A percentile compares a stretch with the other conserved stretches of the same genome.
Evolutionary conservation across 257 asterid genomes (phyloP).

Genomic region (Salvia hispanica): DNA sequence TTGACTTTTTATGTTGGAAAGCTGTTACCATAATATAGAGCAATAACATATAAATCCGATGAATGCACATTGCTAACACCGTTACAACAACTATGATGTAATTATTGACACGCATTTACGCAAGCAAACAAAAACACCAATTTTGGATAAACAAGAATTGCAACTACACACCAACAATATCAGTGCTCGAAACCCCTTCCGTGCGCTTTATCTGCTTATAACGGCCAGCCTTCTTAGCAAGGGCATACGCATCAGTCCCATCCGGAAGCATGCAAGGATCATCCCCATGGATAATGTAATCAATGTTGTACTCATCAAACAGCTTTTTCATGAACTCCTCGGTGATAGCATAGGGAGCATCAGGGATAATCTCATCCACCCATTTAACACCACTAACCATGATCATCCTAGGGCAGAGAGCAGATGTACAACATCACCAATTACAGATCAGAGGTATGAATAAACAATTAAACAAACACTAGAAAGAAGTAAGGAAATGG

Average conservation of each 20-base stretch:
- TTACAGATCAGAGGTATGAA: background rate
- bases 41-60: slow-evolving; percentile 13
- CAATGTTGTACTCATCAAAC: slow-evolving; percentile 82
- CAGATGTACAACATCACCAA: background rate
- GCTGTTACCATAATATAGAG: background rate
- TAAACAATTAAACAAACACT: background rate
- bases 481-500: slow-evolving; percentile 6
- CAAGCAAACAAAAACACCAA: background rate
- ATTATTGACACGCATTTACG: background rate
- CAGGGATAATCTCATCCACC: slow-evolving; percentile 96
- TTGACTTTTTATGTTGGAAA: background rate
- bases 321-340: slow-evolving; percentile 93
- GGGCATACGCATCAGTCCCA: slow-evolving; percentile 97
- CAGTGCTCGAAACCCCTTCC: slow-evolving; percentile 96
- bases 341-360: slow-evolving; percentile 96
- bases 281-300: slow-evolving; percentile 93
- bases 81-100: background rate
- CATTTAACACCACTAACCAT: slow-evolving; percentile 97
- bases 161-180: slow-evolving; percentile 73
- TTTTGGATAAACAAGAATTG: slow-evolving; percentile 17
- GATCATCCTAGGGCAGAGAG: slow-evolving; percentile 62
- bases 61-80: background rate
- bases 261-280: slow-evolving; percentile 95
- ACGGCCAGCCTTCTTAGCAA: slow-evolving; percentile 92
- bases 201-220: slow-evolving; percentile 95